A percentile compares a stretch with the other conserved stretches of the same genome.
phyloP scores from a whole-genome alignment of 441 rosid species.

The Eutrema salsugineum region DNA sequence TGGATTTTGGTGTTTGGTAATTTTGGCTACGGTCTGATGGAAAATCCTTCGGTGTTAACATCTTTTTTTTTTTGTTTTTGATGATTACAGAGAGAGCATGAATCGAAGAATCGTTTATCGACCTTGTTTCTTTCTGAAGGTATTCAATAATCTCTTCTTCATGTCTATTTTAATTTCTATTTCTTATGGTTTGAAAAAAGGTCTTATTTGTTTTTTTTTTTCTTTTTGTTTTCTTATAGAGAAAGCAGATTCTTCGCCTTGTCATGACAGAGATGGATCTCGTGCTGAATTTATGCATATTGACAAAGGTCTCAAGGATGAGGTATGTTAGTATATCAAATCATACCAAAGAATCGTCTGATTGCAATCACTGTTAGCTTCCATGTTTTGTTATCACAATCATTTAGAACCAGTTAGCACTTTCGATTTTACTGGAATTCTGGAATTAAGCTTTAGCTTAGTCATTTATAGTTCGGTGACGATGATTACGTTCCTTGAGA shows the following conservation, averaged over 20 bases:
- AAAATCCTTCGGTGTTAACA: background rate
- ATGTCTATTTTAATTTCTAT: too few species aligned
- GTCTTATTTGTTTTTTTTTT: background rate
- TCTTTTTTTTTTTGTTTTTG: background rate
- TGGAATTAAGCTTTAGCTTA: background rate
- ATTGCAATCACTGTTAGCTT: background rate
- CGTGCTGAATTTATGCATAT: constrained; percentile 37
- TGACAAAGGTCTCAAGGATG: constrained; percentile 47
- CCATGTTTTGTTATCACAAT: background rate
- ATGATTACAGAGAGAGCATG: constrained; percentile 34
- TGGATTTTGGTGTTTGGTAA: background rate
- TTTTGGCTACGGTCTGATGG: background rate
- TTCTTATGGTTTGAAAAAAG: background rate
- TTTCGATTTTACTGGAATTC: background rate
- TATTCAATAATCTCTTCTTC: constrained; percentile 6
- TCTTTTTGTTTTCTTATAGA: constrained; percentile 21
- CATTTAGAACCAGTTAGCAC: background rate
- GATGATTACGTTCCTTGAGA: background rate
- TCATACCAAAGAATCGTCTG: background rate
- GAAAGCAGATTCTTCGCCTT: constrained; percentile 33
- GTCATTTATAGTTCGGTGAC: background rate
- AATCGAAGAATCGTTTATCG: constrained; percentile 54
- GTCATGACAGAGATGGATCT: constrained; percentile 11
- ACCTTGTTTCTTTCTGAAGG: constrained; percentile 65
- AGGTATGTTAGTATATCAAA: constrained; percentile 39